These are phyloP conservation scores for Scytalidium sp. DNA, from an alignment of 2,329 filamentous ascomycete genomes.

Conservation along the genomic window DNA sequence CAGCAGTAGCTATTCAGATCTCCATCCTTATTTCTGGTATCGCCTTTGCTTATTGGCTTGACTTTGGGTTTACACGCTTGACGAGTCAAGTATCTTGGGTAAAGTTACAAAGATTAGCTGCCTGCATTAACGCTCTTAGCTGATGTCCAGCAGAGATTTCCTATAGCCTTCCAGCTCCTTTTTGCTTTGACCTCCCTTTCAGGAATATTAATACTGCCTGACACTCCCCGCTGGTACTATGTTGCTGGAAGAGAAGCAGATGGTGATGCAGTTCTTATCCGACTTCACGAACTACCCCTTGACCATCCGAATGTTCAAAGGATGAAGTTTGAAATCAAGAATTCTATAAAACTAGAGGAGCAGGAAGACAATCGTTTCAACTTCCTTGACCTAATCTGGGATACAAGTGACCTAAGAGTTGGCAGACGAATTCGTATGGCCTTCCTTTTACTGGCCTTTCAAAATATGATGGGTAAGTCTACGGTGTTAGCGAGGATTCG, in stretches of 20 bases:
- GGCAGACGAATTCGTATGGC: conserved; percentile 33
- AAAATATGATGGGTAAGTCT: conserved; percentile 8
- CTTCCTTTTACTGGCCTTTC: conserved; percentile 29
- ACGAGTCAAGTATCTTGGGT: conserved; percentile 12
- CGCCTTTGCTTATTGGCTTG: conserved; percentile 24
- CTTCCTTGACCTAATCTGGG: conserved; percentile 27
- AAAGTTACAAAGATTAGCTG: conserved; percentile 5
- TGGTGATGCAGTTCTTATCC: conserved; percentile 10
- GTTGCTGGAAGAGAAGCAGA: conserved; percentile 8
- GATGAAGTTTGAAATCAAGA: conserved; percentile 24
- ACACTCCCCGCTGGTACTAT: conserved; percentile 32
- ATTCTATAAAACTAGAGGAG: conserved; percentile 14
- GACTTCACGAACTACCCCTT: conserved; percentile 5
- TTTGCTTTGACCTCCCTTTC: conserved; percentile 26
- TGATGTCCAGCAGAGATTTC: conserved; percentile 15
- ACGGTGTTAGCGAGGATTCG: no score
- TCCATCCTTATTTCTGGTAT: conserved; percentile 22
- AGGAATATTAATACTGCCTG: conserved; percentile 22
- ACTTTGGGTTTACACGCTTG: conserved; percentile 14
- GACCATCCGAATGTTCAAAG: conserved; percentile 14
- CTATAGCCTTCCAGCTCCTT: conserved; percentile 28
- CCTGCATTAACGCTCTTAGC: no score
- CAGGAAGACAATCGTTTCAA: conserved; percentile 23
- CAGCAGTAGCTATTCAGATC: conserved; percentile 21
- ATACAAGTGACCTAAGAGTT: conserved; percentile 30